phyloP scores from a whole-genome alignment of 2,329 filamentous ascomycete genomes.

The Aspergillus sp. region DNA sequence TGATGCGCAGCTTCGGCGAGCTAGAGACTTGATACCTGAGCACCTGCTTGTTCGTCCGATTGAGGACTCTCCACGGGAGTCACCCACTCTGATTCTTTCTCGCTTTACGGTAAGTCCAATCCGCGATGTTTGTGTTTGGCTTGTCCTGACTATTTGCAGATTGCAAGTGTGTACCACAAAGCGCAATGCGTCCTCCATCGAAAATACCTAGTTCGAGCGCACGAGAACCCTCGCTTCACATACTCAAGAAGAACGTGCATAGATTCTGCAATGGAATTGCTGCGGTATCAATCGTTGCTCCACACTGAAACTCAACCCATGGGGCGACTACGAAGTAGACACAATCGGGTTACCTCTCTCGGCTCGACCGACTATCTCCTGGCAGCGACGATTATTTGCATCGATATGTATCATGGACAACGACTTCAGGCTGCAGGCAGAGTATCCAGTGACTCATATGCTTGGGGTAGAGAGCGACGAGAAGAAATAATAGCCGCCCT shows the following conservation, averaged over 20 bases:
- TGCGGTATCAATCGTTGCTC: conserved; percentile 75
- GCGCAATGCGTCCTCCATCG: conserved; percentile 86
- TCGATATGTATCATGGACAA: conserved; percentile 71
- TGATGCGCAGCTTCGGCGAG: conserved; percentile 59
- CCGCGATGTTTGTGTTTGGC: neutral
- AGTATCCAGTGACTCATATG: conserved; percentile 44
- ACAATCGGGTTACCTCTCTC: conserved; percentile 77
- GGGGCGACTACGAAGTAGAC: conserved; percentile 71
- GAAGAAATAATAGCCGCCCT: conserved; percentile 76
- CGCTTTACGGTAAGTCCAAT: conserved; percentile 63
- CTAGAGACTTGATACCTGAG: conserved; percentile 69
- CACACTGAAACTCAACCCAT: conserved; percentile 72
- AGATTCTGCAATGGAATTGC: conserved; percentile 79
- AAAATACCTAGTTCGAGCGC: conserved; percentile 77
- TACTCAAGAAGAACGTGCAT: conserved; percentile 83
- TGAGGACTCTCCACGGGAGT: conserved; percentile 72
- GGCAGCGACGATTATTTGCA: conserved; percentile 78
- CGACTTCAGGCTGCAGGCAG: conserved; percentile 37
- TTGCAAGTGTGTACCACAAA: conserved; percentile 86
- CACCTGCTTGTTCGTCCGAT: conserved; percentile 76
- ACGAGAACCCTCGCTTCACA: conserved; percentile 76
- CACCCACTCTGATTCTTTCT: conserved; percentile 70
- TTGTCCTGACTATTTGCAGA: conserved; percentile 27
- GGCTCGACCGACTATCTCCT: conserved; percentile 84
- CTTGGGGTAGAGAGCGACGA: conserved; percentile 54